phyloP scores from a whole-genome alignment of 306 rosid species.

The Quillaja saponaria region DNA sequence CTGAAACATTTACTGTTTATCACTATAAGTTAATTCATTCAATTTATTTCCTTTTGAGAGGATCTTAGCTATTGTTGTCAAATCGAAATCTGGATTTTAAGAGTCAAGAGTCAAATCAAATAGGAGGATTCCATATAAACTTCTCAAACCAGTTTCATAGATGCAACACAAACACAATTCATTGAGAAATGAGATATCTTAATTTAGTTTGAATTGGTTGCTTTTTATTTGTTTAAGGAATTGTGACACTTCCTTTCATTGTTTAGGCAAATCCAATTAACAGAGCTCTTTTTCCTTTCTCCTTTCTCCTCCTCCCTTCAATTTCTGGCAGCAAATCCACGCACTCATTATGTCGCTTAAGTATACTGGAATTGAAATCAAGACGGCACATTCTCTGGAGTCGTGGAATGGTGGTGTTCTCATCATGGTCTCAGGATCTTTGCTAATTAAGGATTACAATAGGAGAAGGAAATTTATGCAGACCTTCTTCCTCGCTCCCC shows the following conservation, averaged over 20 bases:
- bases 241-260: slow-evolving; percentile 2
- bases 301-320: slow-evolving; percentile 15
- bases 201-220: slow-evolving; percentile 16
- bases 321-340: slow-evolving; percentile 80
- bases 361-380: slow-evolving; percentile 83
- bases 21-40: neutral
- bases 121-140: too few relatives aligned
- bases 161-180: too few relatives aligned
- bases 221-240: slow-evolving; percentile 13
- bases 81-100: too few relatives aligned
- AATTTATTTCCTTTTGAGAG: neutral
- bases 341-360: slow-evolving; percentile 78
- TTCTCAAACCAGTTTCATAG: too few relatives aligned
- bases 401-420: slow-evolving; percentile 94
- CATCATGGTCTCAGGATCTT: slow-evolving; percentile 92
- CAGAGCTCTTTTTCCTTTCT: slow-evolving; percentile 9
- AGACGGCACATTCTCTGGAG: slow-evolving; percentile 78
- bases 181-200: too few relatives aligned
- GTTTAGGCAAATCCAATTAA: slow-evolving; percentile 28
- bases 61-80: neutral
- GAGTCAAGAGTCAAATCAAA: too few relatives aligned
- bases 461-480: slow-evolving; percentile 83
- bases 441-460: slow-evolving; percentile 65
- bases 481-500: slow-evolving; percentile 96
- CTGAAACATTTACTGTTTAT: neutral